Evolutionary conservation across 106 monocot species (phyloP).

Genomic region (Acorus calamus): DNA sequence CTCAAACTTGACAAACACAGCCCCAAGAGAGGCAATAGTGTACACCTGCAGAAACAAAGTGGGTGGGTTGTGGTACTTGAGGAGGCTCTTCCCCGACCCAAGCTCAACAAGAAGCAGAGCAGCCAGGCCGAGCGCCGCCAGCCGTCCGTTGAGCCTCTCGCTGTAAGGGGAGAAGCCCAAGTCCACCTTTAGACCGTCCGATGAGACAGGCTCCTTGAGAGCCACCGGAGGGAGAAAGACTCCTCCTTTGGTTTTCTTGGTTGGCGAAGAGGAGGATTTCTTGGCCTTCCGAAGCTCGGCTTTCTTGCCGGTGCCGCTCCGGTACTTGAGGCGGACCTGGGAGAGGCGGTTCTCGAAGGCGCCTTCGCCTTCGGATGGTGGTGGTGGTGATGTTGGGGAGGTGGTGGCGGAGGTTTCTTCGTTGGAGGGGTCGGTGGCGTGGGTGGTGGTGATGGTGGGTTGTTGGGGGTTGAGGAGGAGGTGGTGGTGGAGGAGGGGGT

Average conservation of each 20-base stretch:
- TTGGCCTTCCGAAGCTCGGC: constrained; percentile 51
- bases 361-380: constrained; percentile 2
- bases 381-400: not conserved
- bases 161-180: constrained; percentile 73
- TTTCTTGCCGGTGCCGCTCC: constrained; percentile 74
- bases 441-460: constrained; percentile 12
- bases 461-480: constrained; percentile 5
- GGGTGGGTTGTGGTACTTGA: constrained; percentile 54
- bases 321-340: constrained; percentile 64
- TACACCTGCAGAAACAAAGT: constrained; percentile 73
- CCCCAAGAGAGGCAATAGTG: constrained; percentile 41
- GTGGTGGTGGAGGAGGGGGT: not conserved
- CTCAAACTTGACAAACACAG: constrained; percentile 63
- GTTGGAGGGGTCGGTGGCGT: not conserved
- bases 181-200: constrained; percentile 47
- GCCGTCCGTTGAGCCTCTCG: constrained; percentile 64
- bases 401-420: not conserved
- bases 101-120: constrained; percentile 83
- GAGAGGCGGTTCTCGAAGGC: constrained; percentile 49
- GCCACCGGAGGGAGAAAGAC: constrained; percentile 67
- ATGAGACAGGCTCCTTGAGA: constrained; percentile 31
- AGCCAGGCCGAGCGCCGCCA: constrained; percentile 62
- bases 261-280: constrained; percentile 10
- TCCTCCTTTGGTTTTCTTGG: constrained; percentile 12
- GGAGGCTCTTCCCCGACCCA: constrained; percentile 53